Base-by-base conservation (phyloP, 805 yeast species). In the Lachancea cidri region DNA sequence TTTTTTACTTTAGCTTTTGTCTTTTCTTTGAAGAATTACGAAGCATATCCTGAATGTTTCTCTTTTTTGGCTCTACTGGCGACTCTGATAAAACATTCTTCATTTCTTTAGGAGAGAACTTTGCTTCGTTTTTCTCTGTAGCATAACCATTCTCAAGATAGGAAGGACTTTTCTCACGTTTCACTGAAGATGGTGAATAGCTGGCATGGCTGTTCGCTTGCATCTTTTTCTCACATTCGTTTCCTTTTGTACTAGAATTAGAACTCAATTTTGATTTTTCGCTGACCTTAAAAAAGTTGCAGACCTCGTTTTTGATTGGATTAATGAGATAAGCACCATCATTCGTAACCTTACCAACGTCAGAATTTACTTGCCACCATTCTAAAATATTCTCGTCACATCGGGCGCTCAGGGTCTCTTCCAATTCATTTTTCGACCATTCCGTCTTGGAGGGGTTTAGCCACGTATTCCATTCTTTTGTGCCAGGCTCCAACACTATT, bases 401-500 rank as follows among this genome's bases (percentile, higher is more conserved):
- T n/a, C 18, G 29, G 0, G 67, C 57, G 20, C 68, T 64, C 38
- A 83, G 58, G 9, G 70, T 52, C 2, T 60, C 52, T 1, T 67
- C 67, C 17, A 79, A 46, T 1, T 65, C 58, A 2, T 61, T 61
- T 42, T 54, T 54, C n/a, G 59, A 52, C 73, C 79, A 72, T 13
- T 58, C 57, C 8, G 43, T 49, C 51, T 43, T 52, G 19, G 46
- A 46, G 8, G 44, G 71, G 39, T 74, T 66, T 27, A 87, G 60
- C 96, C 96, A 89, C 3, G 56, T 52, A 4, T 71, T 57, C 75
- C 89, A 79, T 31, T 71, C 74, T n/a, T 65, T 49, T 0, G 79
- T 62, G 0, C 75, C 79, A 0, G 86, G 85, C 20, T 67, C 71
- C 4, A 87, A 42, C 11, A 86, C 71, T 2, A 83, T 67, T 0